Evolutionary conservation across 2,329 filamentous ascomycete species (phyloP), one percentile per base, ranked within the genome.

Genomic region (Aspergillus felis): DNA sequence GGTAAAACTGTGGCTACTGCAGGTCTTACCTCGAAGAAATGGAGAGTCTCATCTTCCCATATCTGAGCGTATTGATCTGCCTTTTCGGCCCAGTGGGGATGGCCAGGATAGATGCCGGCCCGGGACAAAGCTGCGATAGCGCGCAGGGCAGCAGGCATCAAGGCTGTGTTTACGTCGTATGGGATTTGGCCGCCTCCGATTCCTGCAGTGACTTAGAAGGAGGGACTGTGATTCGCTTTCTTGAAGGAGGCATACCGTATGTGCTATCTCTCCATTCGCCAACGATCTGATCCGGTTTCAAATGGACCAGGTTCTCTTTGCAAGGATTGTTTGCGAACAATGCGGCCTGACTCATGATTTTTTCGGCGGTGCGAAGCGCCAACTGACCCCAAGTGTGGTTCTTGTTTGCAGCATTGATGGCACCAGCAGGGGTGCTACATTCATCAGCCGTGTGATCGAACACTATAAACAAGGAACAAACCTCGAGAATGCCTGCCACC

Each of bases 141-240:
- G 10, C 82, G 78, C 0, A 88, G 76, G 1, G 82, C 84, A 1
- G 86, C 85, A 0, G 86, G 86, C 0, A 82, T 82, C 0, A 88
- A 74, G 0, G 83, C 85, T 0, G 83, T 83, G 63, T 88, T 88
- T 25, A 88, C 85, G 59, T 87, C 81, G 65, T 85, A 88, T 0
- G 86, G 85, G n/a, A 87, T 83, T 0, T 82, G 78, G 1, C 84
- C 85, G 35, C 84, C 84, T 1, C 32, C 32, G 6, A 38, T 38
- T 17, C 32, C 32, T 38, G 32, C 32, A 38, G 32, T 38, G 5
- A 17, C 32, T 38, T 38, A 38, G 32, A 38, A 38, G 14, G 32
- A 7, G 14, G 14, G 2, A 29, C 5, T 17, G 4, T 38, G 14
- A 7, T 38, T 38, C 6, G 6, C 14, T 17, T 14, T 6, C 5